Percentiles rank a stretch among this genome's conserved stretches.
phyloP scores from a whole-genome alignment of 2,329 filamentous ascomycete genomes.

The Fusarium luffae region DNA sequence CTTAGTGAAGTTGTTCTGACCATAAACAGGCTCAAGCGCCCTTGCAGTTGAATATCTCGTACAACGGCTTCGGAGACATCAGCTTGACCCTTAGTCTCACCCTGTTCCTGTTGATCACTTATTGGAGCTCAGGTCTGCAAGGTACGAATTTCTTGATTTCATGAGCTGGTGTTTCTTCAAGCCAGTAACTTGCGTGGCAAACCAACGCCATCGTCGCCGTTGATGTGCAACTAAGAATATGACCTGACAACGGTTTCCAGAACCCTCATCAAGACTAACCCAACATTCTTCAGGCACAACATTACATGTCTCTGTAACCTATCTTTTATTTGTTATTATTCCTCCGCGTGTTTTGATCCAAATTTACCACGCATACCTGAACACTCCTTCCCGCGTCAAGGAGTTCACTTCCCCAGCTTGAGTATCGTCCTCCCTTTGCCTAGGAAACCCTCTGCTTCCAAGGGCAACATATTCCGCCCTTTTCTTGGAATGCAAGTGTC shows the following conservation, averaged over 20 bases:
- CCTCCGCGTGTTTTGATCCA: slow-evolving; percentile 19
- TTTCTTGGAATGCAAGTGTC: slow-evolving; percentile 54
- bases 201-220: slow-evolving; percentile 1
- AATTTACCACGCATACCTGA: slow-evolving; percentile 38
- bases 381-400: slow-evolving; percentile 34
- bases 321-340: slow-evolving; percentile 37
- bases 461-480: slow-evolving; percentile 47
- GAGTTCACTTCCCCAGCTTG: slow-evolving; percentile 39
- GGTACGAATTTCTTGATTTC: slow-evolving; percentile 29
- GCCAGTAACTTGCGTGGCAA: slow-evolving; percentile 17
- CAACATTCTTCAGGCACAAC: slow-evolving; percentile 38
- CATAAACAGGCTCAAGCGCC: slow-evolving; percentile 35
- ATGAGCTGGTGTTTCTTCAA: slow-evolving; percentile 4
- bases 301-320: slow-evolving; percentile 31
- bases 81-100: slow-evolving; percentile 35
- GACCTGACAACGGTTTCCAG: slow-evolving; percentile 30
- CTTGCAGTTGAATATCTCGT: slow-evolving; percentile 33
- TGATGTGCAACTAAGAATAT: slow-evolving; percentile 3
- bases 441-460: slow-evolving; percentile 30
- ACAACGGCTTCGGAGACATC: slow-evolving; percentile 25
- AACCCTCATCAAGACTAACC: slow-evolving; percentile 6
- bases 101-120: slow-evolving; percentile 28
- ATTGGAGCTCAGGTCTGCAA: slow-evolving; percentile 22
- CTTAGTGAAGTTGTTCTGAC: slow-evolving; percentile 34
- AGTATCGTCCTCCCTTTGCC: slow-evolving; percentile 23